Base-by-base conservation (phyloP, 495 filamentous ascomycete species). In the Cercophora scortea region DNA sequence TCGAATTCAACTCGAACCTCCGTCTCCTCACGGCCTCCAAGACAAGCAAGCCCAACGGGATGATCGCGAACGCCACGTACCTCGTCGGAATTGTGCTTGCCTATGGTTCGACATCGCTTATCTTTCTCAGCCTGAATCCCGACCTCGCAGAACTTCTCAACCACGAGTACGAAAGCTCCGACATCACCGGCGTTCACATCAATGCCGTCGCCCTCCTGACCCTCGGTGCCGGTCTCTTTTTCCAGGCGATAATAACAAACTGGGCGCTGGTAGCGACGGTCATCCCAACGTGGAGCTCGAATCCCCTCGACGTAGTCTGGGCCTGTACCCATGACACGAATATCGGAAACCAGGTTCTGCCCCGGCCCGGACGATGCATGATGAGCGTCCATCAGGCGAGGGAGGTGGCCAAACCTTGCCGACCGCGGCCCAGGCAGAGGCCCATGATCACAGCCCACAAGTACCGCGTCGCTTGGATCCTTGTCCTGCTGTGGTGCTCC, bases 1-100 rank as follows among this genome's bases (percentile, higher is more conserved):
- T 76, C 18, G 57, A 63, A 8, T 68, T 62, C 66, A 74, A 72
- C 58, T 70, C 72, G 8, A 76, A 74, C 49, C 59, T 73, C 8
- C 66, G 72, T 8, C 63, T 76, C 2, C 59, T 72, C 40, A 67
- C 64, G 35, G 61, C 56, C 25, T 53, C 61, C 8, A 56, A 49
- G 12, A 33, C 49, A 47, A 61, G 47, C 33, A 32, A 35, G 25
- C 55, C 65, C 7, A 70, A 70, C 55, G 49, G 53, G 6, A 54
- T 51, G 45, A 57, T 64, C 25, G 49, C 62, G n/a, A 74, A 72
- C 47, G 18, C 55, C 9, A 6, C 61, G 1, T 57, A 69, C 39
- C 50, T 70, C 0, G 40, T 61, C 10, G 64, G 53, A 39, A 66
- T 70, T 48, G 50, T 67, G 6, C 44, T 72, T 4, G 60, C 62